Base-by-base conservation (phyloP, 2,329 filamentous ascomycete genomes). In the Ceratocystis alfenasii region DNA sequence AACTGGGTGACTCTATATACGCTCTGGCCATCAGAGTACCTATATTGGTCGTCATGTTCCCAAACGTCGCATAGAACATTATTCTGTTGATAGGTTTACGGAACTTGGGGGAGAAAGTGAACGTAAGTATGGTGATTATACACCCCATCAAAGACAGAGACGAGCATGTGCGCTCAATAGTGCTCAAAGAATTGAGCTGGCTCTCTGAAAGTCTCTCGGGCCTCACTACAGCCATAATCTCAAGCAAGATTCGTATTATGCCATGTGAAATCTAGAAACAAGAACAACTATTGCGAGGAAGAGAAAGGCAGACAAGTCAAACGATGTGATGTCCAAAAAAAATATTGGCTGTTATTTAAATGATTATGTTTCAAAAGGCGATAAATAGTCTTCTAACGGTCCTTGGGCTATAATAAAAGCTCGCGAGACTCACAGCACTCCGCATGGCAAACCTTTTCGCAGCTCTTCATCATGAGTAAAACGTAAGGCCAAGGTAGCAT, bases 71-170 rank as follows among this genome's bases (percentile, higher is more conserved):
- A 73, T 88, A 94, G 74, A 95, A 93, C 8, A 93, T 86, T 0
- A 95, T 80, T 20, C 90, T 81, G 72, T 94, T 94, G 76, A 94
- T 91, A n/a, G 89, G 88, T 72, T 91, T 93, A 71, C 88, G 87
- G 73, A 94, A 94, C 4, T 81, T 80, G 17, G 79, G 80, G 41
- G 86, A 89, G n/a, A 75, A 74, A 36, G 82, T 75, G 72, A 92
- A 94, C 2, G 88, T 91, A 65, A 78, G 70, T 65, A 93, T 84
- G 71, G 91, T 87, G 73, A 92, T 84, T 41, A 86, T 70, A 55
- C 86, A 88, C 66, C 88, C 89, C 1, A 87, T 63, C 0, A 94
- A 74, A 0, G 89, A 93, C 55, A 92, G 75, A 6, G 85, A 79
- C 0, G 89, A 92, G 71, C 85, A 84, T 17, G 81, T 76, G 62